A percentile compares a stretch with the other conserved stretches of the same genome.
Evolutionary conservation across 441 rosid genomes (phyloP).

Genomic region (Populus hybrid): DNA sequence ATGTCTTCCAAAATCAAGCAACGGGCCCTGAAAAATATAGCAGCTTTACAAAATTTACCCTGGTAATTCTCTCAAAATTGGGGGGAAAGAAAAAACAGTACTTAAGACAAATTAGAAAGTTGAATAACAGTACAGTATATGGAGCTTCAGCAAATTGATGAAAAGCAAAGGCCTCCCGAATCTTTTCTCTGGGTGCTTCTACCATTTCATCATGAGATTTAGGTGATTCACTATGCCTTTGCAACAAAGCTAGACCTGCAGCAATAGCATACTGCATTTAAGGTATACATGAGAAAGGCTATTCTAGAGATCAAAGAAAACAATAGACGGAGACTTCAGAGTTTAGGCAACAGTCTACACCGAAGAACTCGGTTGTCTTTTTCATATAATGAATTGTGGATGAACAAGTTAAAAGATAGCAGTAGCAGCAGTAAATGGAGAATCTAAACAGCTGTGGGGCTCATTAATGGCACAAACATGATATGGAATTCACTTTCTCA

Average conservation of each 20-base stretch:
- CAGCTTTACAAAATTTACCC: constrained; percentile 8
- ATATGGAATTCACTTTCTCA: not conserved
- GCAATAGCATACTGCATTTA: constrained; percentile 1
- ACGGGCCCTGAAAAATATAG: constrained; percentile 63
- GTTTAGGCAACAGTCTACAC: too few relatives aligned
- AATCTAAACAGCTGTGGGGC: not conserved
- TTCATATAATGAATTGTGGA: too few relatives aligned
- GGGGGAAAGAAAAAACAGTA: not conserved
- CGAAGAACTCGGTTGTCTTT: too few relatives aligned
- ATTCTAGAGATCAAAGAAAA: not conserved
- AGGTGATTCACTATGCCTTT: constrained; percentile 43
- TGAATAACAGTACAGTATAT: constrained; percentile 54
- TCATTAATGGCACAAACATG: not conserved
- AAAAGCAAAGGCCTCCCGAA: constrained; percentile 62
- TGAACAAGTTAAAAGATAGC: not conserved
- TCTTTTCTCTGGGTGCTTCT: constrained; percentile 61
- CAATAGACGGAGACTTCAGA: too few relatives aligned
- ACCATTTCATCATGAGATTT: constrained; percentile 36
- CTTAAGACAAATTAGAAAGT: not conserved
- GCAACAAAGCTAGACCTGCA: constrained; percentile 87
- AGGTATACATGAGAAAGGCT: not conserved
- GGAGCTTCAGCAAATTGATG: constrained; percentile 53
- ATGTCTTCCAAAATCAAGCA: constrained; percentile 89
- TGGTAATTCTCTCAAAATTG: not conserved
- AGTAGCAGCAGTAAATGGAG: not conserved